Percentiles rank a stretch among this genome's conserved stretches.
Conservation (phyloP, 331 rosid genomes). For the Rhamnella rubrinervis region DNA sequence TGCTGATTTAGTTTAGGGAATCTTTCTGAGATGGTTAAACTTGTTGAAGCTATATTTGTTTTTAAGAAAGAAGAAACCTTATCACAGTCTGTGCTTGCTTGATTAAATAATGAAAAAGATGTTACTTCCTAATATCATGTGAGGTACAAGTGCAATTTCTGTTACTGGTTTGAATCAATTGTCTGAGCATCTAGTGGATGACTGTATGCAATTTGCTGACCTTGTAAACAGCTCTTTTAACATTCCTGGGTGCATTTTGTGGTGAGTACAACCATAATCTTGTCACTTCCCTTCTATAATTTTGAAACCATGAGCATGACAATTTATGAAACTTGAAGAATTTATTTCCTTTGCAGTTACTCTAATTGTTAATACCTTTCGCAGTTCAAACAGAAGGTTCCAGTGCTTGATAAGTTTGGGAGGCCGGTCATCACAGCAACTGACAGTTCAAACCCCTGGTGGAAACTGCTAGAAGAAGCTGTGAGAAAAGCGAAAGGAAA, state of each 20-base stretch:
- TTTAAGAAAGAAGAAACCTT: background rate
- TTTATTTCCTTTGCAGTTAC: slow-evolving; percentile 5
- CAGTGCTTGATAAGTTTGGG: slow-evolving; percentile 44
- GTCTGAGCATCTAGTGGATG: background rate
- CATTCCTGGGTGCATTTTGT: too few relatives aligned
- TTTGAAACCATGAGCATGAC: background rate
- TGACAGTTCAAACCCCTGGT: slow-evolving; percentile 84
- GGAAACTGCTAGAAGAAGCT: slow-evolving; percentile 75
- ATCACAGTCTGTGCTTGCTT: background rate
- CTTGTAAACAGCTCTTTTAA: too few relatives aligned
- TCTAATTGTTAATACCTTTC: slow-evolving; percentile 33
- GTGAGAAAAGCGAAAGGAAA: slow-evolving; percentile 69
- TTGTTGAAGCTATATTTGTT: background rate
- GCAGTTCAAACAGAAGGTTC: slow-evolving; percentile 71
- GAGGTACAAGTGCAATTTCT: background rate
- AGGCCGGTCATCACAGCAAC: slow-evolving; percentile 58
- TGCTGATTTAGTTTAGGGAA: too few relatives aligned
- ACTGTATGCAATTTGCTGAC: too few relatives aligned
- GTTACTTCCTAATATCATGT: background rate
- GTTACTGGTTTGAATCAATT: background rate
- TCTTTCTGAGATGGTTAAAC: background rate
- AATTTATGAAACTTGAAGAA: background rate
- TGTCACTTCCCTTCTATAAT: background rate
- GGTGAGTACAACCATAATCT: background rate
- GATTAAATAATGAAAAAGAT: background rate